Conservation (phyloP, 2,329 filamentous ascomycete genomes). For the Colletotrichum destructivum region DNA sequence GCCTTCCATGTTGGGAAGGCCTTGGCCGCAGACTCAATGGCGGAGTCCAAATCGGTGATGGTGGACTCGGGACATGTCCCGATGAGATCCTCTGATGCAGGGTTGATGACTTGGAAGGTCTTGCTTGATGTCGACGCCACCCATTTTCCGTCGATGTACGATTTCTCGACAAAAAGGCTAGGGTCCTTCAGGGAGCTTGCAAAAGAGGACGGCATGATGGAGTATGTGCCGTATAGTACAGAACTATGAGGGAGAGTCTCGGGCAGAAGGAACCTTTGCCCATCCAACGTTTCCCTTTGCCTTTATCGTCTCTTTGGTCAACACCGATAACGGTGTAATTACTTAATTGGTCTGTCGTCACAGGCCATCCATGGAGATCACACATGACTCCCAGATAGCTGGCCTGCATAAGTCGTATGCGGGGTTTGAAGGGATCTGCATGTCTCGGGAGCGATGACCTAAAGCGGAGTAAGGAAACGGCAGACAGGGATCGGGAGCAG, state of each 20-base stretch:
- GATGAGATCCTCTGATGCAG: conserved; percentile 76
- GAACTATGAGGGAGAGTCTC: not conserved
- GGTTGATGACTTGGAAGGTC: conserved; percentile 63
- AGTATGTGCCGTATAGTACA: not conserved
- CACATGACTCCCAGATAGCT: not conserved
- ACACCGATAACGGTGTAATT: too few relatives aligned
- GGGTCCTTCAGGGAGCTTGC: conserved; percentile 21
- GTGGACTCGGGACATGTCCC: conserved; percentile 80
- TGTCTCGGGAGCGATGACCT: conserved; percentile 18
- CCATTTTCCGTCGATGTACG: conserved; percentile 32
- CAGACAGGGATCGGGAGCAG: conserved; percentile 14
- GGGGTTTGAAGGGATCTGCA: conserved; percentile 10
- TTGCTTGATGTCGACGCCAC: conserved; percentile 13
- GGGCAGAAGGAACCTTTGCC: not conserved
- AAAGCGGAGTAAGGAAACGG: not conserved
- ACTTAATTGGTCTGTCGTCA: too few relatives aligned
- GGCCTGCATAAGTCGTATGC: not conserved
- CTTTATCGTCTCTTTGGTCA: not conserved
- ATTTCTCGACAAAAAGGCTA: conserved; percentile 24
- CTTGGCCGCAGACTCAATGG: conserved; percentile 76
- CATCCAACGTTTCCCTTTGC: not conserved
- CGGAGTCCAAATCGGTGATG: conserved; percentile 73
- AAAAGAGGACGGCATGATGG: not conserved
- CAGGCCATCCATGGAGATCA: not conserved
- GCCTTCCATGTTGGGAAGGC: conserved; percentile 72